Conservation (phyloP, 2,329 filamentous ascomycete species). For the Sphaerulina musiva region DNA sequence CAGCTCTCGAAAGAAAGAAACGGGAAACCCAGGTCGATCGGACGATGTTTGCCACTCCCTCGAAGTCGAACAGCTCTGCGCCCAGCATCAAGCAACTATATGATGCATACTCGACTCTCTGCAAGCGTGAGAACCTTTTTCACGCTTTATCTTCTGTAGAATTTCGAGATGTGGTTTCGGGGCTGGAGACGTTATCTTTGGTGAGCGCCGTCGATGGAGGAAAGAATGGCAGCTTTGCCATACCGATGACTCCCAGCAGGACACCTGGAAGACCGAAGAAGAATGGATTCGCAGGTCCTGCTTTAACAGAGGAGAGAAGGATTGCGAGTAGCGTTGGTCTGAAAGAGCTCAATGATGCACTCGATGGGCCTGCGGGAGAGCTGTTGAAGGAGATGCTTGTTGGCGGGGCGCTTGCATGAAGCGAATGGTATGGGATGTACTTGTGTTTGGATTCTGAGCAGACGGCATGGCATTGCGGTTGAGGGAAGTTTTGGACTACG, state of each 20-base stretch:
- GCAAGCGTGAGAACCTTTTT: conserved; percentile 78
- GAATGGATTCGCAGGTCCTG: conserved; percentile 38
- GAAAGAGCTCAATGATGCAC: conserved; percentile 30
- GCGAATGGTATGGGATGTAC: background rate
- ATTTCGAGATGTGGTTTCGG: conserved; percentile 86
- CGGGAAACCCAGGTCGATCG: conserved; percentile 38
- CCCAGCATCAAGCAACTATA: conserved; percentile 81
- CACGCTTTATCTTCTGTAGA: conserved; percentile 86
- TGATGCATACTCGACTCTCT: conserved; percentile 74
- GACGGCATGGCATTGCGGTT: background rate
- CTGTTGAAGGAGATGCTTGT: conserved; percentile 35
- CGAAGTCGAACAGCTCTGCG: conserved; percentile 43
- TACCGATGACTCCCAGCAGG: conserved; percentile 60
- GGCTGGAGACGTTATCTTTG: conserved; percentile 79
- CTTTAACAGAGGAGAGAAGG: conserved; percentile 56
- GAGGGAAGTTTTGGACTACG: background rate
- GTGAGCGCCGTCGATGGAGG: conserved; percentile 61
- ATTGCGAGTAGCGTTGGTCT: conserved; percentile 33
- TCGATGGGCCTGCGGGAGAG: conserved; percentile 34
- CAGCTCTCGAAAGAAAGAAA: conserved; percentile 75
- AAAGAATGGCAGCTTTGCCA: conserved; percentile 59
- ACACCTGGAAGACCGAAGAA: conserved; percentile 44
- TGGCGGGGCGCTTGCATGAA: conserved; percentile 21
- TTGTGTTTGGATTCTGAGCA: background rate
- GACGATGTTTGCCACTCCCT: conserved; percentile 37